These are phyloP conservation scores for Fusarium lateritium DNA, from an alignment of 2,329 filamentous ascomycete genomes.

Conservation along the genomic window DNA sequence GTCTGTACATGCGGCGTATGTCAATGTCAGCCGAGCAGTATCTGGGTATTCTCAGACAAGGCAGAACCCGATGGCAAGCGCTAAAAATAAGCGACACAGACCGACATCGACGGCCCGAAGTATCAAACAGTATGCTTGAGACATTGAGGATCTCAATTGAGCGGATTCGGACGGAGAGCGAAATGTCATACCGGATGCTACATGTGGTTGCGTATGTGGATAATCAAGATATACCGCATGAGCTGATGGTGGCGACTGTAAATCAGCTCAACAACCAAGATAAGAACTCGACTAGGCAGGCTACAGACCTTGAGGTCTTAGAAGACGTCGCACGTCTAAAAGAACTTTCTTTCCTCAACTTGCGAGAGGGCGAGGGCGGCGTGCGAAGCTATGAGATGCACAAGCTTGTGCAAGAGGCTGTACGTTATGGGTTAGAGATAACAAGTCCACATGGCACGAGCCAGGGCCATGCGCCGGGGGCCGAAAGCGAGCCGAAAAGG, in stretches of 20 bases:
- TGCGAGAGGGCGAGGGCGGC: not conserved
- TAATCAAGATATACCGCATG: not conserved
- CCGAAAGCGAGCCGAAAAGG: not conserved
- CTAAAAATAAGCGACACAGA: not conserved
- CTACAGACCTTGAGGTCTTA: not conserved
- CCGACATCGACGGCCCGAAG: not conserved
- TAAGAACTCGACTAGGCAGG: not conserved
- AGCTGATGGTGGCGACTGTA: not conserved
- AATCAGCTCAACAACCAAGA: too few species aligned
- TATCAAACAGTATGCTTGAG: slow-evolving; percentile 5
- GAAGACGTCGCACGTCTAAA: not conserved
- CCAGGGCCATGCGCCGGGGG: too few species aligned
- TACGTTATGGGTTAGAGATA: not conserved
- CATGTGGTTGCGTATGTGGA: not conserved
- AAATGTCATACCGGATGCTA: not conserved
- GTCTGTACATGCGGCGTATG: not conserved
- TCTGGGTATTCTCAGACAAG: accelerated
- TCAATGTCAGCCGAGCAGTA: not conserved
- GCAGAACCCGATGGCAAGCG: not conserved
- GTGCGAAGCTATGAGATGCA: slow-evolving; percentile 1
- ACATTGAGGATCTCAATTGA: slow-evolving; percentile 10
- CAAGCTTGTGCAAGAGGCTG: slow-evolving; percentile 2
- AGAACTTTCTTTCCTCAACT: not conserved
- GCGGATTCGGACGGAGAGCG: not conserved
- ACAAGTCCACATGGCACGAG: not conserved